Conservation (phyloP, 805 yeast species). For the Metschnikowia henanensis region DNA sequence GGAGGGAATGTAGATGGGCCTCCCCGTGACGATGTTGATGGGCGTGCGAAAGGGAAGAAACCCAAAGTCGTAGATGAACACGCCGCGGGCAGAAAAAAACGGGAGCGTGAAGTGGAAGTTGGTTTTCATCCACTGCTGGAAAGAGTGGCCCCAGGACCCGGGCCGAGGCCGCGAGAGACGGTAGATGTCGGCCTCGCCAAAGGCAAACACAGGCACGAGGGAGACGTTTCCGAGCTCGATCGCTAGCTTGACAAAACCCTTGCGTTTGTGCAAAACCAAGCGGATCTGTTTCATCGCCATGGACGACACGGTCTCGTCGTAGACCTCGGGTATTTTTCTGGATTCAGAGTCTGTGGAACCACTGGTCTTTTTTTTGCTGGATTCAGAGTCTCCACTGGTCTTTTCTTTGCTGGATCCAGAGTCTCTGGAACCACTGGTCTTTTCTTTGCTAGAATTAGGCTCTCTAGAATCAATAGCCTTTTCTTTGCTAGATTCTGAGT, state of each 20-base stretch:
- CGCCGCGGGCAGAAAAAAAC: constrained; percentile 86
- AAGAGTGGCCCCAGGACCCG: constrained; percentile 46
- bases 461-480: too few species aligned
- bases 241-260: constrained; percentile 89
- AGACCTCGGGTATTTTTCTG: too few species aligned
- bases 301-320: constrained; percentile 6
- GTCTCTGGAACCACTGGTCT: too few species aligned
- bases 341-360: too few species aligned
- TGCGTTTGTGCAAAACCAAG: constrained; percentile 71
- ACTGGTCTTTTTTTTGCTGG: too few species aligned
- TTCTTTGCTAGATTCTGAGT: too few species aligned
- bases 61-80: constrained; percentile 92
- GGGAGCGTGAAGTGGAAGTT: constrained; percentile 85
- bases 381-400: too few species aligned
- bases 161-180: constrained; percentile 41
- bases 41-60: constrained; percentile 82
- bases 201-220: constrained; percentile 85
- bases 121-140: constrained; percentile 74
- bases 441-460: too few species aligned
- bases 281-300: constrained; percentile 44
- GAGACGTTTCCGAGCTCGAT: constrained; percentile 73
- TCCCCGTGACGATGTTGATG: constrained; percentile 73
- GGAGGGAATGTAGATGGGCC: constrained; percentile 59
- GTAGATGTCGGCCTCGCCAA: constrained; percentile 78
- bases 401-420: too few species aligned